phyloP scores from a whole-genome alignment of 441 rosid species.

The Geranium incanum region DNA sequence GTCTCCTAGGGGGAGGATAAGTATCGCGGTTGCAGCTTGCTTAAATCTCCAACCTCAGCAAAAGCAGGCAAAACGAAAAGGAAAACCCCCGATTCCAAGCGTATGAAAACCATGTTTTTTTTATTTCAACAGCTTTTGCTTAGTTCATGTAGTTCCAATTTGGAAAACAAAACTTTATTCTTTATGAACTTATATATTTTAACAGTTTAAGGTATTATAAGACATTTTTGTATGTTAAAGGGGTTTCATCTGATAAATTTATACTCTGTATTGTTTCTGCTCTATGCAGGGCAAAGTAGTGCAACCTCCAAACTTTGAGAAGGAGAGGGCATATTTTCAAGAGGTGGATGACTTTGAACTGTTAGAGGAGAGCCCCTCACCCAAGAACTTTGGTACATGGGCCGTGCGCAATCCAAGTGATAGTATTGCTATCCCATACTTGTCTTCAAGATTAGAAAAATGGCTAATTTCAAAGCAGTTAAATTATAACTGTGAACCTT shows the following conservation, averaged over 20 bases:
- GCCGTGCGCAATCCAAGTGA: slow-evolving; percentile 37
- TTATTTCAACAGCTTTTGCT: slow-evolving; percentile 1
- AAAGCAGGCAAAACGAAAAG: slow-evolving; percentile 52
- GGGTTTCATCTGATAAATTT: not conserved
- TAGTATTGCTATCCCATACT: slow-evolving; percentile 31
- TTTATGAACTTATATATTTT: not conserved
- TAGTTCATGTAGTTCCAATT: slow-evolving; percentile 8
- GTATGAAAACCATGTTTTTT: slow-evolving; percentile 26
- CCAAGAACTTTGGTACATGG: slow-evolving; percentile 65
- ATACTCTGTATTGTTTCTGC: not conserved
- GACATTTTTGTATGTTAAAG: not conserved
- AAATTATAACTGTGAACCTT: slow-evolving; percentile 46
- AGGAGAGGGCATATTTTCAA: slow-evolving; percentile 63
- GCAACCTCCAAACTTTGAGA: slow-evolving; percentile 48
- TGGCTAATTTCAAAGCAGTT: slow-evolving; percentile 65
- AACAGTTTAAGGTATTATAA: not conserved
- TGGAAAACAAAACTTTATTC: not conserved
- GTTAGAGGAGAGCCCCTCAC: slow-evolving; percentile 95
- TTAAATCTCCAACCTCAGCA: slow-evolving; percentile 37
- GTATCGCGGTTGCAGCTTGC: slow-evolving; percentile 62
- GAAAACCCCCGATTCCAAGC: slow-evolving; percentile 61
- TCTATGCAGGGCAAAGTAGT: slow-evolving; percentile 43
- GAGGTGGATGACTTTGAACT: slow-evolving; percentile 91
- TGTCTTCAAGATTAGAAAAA: slow-evolving; percentile 64
- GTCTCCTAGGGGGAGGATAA: slow-evolving; percentile 66